phyloP scores from a whole-genome alignment of 208 protist genomes.

The Leishmania tropica region DNA sequence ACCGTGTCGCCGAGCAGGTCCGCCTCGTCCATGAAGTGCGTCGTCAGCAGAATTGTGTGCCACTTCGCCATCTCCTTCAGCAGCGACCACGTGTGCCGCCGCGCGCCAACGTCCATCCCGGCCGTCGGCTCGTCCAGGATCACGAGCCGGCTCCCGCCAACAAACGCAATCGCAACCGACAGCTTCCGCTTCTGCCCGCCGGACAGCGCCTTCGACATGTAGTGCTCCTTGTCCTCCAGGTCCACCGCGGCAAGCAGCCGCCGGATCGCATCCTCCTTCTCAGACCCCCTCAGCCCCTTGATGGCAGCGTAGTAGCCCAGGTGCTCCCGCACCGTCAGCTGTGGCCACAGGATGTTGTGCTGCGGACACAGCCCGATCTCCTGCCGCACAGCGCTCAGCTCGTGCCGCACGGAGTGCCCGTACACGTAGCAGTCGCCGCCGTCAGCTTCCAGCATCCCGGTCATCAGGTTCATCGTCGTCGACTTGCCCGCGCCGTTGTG shows the following conservation, averaged over 20 bases:
- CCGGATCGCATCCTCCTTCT: constrained; percentile 34
- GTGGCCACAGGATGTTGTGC: constrained; percentile 63
- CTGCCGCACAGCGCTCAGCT: constrained; percentile 54
- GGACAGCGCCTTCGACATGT: constrained; percentile 51
- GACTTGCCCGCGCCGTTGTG: constrained; percentile 89
- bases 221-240: constrained; percentile 58
- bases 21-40: constrained; percentile 98
- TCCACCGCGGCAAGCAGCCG: constrained; percentile 59
- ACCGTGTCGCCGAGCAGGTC: constrained; percentile 94
- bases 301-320: constrained; percentile 87
- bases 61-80: constrained; percentile 32
- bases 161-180: constrained; percentile 83
- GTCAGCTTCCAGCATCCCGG: constrained; percentile 68
- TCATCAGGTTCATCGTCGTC: constrained; percentile 83
- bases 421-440: constrained; percentile 74
- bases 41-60: constrained; percentile 70
- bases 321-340: constrained; percentile 91
- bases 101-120: constrained; percentile 78
- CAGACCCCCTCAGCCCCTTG: constrained; percentile 69
- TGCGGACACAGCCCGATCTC: constrained; percentile 75
- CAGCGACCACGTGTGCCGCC: constrained; percentile 78
- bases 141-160: constrained; percentile 69
- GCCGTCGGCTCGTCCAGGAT: constrained; percentile 91
- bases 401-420: constrained; percentile 58
- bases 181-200: constrained; percentile 91